Conservation (phyloP, 345 rosid species). For the Pugionium dolabratum region DNA sequence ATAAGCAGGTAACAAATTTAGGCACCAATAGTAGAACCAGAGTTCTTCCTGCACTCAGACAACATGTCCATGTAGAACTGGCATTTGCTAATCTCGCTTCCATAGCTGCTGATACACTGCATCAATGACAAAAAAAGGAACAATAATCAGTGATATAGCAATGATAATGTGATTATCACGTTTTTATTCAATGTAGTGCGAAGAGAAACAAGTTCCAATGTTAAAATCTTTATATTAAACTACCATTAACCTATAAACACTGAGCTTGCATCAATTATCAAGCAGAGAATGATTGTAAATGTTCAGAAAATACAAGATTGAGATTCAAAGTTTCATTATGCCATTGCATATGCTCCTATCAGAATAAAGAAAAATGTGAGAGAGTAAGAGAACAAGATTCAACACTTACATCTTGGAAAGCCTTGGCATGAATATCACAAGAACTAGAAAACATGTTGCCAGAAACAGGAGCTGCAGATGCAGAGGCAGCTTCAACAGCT, state of each 20-base stretch:
- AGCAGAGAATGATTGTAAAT: not conserved
- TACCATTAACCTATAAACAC: too few species aligned
- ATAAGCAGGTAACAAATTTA: conserved; percentile 15
- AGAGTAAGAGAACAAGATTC: not conserved
- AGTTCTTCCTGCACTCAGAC: conserved; percentile 85
- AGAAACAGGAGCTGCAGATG: conserved; percentile 52
- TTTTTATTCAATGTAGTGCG: not conserved
- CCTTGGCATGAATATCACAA: conserved; percentile 74
- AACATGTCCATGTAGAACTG: conserved; percentile 99
- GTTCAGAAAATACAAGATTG: too few species aligned
- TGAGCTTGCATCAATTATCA: too few species aligned
- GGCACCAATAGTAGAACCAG: conserved; percentile 52
- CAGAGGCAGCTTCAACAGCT: conserved; percentile 52
- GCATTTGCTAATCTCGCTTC: conserved; percentile 84
- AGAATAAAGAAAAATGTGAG: not conserved
- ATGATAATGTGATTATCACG: too few species aligned
- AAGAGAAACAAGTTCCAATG: not conserved
- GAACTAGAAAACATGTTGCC: conserved; percentile 55
- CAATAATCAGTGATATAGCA: not conserved
- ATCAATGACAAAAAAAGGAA: conserved; percentile 7
- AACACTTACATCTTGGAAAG: conserved; percentile 83
- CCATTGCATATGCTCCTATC: not conserved
- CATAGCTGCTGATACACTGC: conserved; percentile 80
- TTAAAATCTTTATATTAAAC: too few species aligned
- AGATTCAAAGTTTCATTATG: not conserved